phyloP scores from a whole-genome alignment of 169 alveolate genomes.

The Pseudocohnilembus persalinus region DNA sequence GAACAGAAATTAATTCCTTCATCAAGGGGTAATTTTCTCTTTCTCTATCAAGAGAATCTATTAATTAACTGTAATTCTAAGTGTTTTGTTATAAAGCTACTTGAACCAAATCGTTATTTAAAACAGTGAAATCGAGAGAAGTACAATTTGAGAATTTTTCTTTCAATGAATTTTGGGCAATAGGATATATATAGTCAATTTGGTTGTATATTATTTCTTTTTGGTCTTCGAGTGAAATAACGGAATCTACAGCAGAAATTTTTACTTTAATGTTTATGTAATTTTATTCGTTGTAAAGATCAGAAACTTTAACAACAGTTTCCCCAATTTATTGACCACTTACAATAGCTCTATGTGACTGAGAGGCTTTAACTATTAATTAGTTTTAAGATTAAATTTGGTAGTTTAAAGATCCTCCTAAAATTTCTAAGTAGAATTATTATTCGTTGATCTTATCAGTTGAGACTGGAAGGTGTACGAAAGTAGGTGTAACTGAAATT shows the following conservation, averaged over 20 bases:
- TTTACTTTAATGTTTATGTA: neutral
- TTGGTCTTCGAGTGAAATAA: slow-evolving; percentile 3
- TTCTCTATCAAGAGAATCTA: neutral
- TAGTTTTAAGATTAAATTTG: neutral
- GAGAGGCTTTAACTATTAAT: neutral
- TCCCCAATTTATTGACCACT: neutral
- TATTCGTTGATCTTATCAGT: neutral
- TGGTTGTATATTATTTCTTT: slow-evolving; percentile 12
- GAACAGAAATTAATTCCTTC: neutral
- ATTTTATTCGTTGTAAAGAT: slow-evolving; percentile 13
- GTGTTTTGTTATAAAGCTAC: neutral
- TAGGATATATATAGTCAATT: neutral
- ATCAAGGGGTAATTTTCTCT: neutral
- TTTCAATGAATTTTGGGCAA: slow-evolving; percentile 3
- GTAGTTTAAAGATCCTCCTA: slow-evolving; percentile 19
- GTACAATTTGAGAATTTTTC: slow-evolving; percentile 10
- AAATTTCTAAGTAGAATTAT: neutral
- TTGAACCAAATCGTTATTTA: neutral
- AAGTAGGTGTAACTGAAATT: slow-evolving; percentile 10
- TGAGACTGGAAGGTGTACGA: slow-evolving; percentile 1
- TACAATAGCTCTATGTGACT: neutral
- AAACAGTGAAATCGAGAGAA: neutral
- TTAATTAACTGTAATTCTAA: neutral
- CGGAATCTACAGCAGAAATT: neutral
- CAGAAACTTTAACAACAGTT: neutral